A percentile compares a stretch with the other conserved stretches of the same genome.
phyloP scores from a whole-genome alignment of 371 early-diverging fungal genomes.

The Mortierella sp. region DNA sequence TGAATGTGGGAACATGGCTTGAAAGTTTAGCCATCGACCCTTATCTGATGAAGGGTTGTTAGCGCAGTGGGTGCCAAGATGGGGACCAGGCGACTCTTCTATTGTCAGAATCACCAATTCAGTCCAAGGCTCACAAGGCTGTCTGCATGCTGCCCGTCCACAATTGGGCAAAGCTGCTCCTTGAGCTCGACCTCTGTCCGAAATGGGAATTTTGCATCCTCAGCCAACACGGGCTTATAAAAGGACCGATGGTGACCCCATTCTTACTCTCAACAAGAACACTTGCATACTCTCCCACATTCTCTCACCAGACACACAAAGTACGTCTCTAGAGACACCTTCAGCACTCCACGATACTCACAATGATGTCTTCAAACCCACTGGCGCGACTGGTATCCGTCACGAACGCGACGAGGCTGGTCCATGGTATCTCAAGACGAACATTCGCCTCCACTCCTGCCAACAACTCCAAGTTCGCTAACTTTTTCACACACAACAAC shows the following conservation, averaged over 20 bases:
- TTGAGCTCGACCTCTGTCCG: too few relatives aligned
- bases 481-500: slow-evolving; percentile 10
- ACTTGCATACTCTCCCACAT: slow-evolving; percentile 2
- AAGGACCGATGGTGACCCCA: not conserved
- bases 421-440: slow-evolving; percentile 17
- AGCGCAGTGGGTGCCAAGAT: too few relatives aligned
- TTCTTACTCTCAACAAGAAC: too few relatives aligned
- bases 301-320: not conserved
- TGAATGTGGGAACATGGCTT: too few relatives aligned
- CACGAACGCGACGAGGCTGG: slow-evolving; percentile 27
- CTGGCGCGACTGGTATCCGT: slow-evolving; percentile 30
- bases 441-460: slow-evolving; percentile 19
- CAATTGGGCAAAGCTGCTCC: too few relatives aligned
- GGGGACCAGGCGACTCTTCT: too few relatives aligned
- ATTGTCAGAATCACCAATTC: too few relatives aligned
- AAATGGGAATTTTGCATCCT: not conserved
- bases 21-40: too few relatives aligned
- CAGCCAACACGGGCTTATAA: not conserved
- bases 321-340: not conserved
- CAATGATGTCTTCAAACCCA: slow-evolving; percentile 24
- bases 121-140: too few relatives aligned
- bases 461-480: not conserved
- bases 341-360: not conserved
- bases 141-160: too few relatives aligned
- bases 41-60: too few relatives aligned